Base-by-base conservation (phyloP, 805 yeast genomes). In the Ogataea allantospora region DNA sequence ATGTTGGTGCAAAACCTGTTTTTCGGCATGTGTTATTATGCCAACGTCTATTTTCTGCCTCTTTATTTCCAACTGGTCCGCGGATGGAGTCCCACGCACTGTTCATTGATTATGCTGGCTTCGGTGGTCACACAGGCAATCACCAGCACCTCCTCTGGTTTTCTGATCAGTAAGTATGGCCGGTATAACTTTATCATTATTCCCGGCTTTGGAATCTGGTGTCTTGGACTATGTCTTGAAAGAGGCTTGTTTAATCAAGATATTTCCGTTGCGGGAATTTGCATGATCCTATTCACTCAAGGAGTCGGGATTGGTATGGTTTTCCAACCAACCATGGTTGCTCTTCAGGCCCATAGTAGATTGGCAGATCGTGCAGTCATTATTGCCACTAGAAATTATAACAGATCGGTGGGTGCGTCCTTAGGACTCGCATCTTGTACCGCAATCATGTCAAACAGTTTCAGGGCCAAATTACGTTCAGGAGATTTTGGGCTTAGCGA, bases 401-500 rank as follows among this genome's bases (percentile, higher is more conserved):
- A 74, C 31, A 60, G 84, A 38, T 71, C 79, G 3, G 68, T 79
- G 40, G 85, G 84, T 11, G 81, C 81, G n/a, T 70, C 83, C 1
- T 59, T 76, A 18, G 83, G 84, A 0, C 60, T 77, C 24, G 80
- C 83, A 1, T 56, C 73, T 7, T 46, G 54, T 10, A 47, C 62
- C 2, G 46, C 61, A 6, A 46, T 58, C n/a, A 30, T 57, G 33
- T 55, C 62, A n/a, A 58, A 57, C 40, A 44, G 49, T 4, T 48
- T 58, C 35, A 42, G 43, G 19, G n/a, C 19, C 7, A 43, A 45
- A 20, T 19, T 57, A 1, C 33, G 38, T 17, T 13, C 30, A 3
- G 28, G 39, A 4, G 7, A 42, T 17, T 21, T 48, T 8, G 44
- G 40, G n/a, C 32, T 50, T 2, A 28, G 47, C 3, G 32, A 26